Conservation (phyloP, 169 alveolate species). For the Cryptosporidium sp. region DNA sequence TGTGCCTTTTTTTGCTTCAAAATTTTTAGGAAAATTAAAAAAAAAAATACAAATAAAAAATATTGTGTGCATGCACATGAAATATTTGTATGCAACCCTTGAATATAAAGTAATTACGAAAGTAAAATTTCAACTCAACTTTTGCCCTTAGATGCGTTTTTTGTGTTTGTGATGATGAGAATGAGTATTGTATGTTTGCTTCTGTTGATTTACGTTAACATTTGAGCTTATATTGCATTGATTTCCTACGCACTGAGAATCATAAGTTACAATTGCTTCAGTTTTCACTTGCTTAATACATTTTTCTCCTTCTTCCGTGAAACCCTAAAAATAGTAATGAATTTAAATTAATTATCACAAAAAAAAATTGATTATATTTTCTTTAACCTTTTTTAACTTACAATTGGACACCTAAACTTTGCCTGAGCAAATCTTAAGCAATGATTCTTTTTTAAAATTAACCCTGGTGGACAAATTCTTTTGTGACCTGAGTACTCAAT, state of each 20-base stretch:
- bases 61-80: conserved; percentile 68
- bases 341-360: not conserved
- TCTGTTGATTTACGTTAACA: not conserved
- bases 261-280: conserved; percentile 59
- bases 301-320: conserved; percentile 46
- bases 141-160: conserved; percentile 5
- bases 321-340: conserved; percentile 35
- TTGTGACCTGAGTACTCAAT: conserved; percentile 66
- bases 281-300: conserved; percentile 60
- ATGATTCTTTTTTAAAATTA: conserved; percentile 28
- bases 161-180: conserved; percentile 18
- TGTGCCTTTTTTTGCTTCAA: not conserved
- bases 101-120: not conserved
- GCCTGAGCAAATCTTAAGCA: conserved; percentile 46
- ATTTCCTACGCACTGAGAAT: conserved; percentile 61
- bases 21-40: not conserved
- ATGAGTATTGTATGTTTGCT: not conserved
- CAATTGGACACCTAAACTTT: conserved; percentile 46
- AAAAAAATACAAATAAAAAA: conserved; percentile 1
- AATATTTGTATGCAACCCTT: conserved; percentile 29
- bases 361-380: not conserved
- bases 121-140: not conserved
- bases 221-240: conserved; percentile 8
- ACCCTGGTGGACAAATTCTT: conserved; percentile 51
- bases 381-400: conserved; percentile 15